A percentile compares a stretch with the other conserved stretches of the same genome.
These are phyloP conservation scores for Beauveria scarabaeidicola DNA, from an alignment of 2,329 filamentous ascomycete species.

Conservation along the genomic window DNA sequence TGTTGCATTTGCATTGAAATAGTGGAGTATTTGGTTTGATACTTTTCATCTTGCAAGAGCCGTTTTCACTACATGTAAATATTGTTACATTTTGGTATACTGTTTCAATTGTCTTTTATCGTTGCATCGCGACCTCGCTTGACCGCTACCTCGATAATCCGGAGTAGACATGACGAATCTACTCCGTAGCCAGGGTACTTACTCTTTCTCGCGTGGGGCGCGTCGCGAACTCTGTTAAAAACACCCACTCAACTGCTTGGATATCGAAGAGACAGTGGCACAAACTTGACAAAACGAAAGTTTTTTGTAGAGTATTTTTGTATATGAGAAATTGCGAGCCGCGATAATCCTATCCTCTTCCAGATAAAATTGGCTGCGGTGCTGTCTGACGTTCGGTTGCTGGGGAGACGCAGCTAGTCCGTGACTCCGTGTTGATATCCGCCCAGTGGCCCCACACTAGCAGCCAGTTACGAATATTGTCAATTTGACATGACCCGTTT, in stretches of 20 bases:
- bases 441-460: neutral
- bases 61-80: neutral
- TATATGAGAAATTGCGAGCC: too few relatives aligned
- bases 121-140: too few relatives aligned
- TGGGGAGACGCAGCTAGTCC: slow-evolving; percentile 1
- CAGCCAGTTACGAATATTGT: too few relatives aligned
- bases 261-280: neutral
- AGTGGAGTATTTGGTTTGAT: neutral
- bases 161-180: too few relatives aligned
- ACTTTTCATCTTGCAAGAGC: neutral
- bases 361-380: neutral
- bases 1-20: neutral
- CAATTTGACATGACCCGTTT: neutral
- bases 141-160: too few relatives aligned
- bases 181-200: too few relatives aligned
- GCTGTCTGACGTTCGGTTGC: neutral
- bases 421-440: slow-evolving; percentile 10
- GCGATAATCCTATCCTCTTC: too few relatives aligned
- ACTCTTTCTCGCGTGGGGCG: neutral
- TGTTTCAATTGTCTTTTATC: too few relatives aligned
- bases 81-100: too few relatives aligned
- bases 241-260: neutral
- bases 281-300: neutral
- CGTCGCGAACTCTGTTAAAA: neutral
- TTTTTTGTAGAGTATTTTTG: too few relatives aligned